Evolutionary conservation across 2,329 filamentous ascomycete genomes (phyloP).

Genomic region (Pseudomassariella vexata): DNA sequence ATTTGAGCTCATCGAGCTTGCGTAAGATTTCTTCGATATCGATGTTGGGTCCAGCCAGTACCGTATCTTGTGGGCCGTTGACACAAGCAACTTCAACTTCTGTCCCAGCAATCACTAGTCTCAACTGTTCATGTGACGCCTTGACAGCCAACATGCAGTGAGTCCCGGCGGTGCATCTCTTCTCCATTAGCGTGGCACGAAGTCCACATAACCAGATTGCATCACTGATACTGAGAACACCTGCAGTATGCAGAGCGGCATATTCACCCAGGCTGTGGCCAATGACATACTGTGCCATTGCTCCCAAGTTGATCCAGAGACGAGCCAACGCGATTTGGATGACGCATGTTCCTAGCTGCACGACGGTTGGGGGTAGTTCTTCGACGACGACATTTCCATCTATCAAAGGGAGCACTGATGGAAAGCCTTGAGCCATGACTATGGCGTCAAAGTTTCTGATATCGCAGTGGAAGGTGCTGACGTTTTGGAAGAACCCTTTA

Average conservation of each 20-base stretch:
- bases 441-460: slow-evolving; percentile 49
- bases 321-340: slow-evolving; percentile 30
- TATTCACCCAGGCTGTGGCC: slow-evolving; percentile 54
- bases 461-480: slow-evolving; percentile 22
- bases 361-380: slow-evolving; percentile 14
- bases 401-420: slow-evolving; percentile 43
- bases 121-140: slow-evolving; percentile 18
- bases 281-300: slow-evolving; percentile 33
- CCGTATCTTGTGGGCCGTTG: slow-evolving; percentile 36
- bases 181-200: slow-evolving; percentile 47
- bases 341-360: slow-evolving; percentile 26
- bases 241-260: slow-evolving; percentile 52
- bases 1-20: no score
- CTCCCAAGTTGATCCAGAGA: slow-evolving; percentile 30
- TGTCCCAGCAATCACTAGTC: no score
- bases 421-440: slow-evolving; percentile 37
- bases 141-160: slow-evolving; percentile 56
- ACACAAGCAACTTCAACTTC: neutral
- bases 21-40: no score
- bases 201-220: slow-evolving; percentile 53
- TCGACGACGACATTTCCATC: slow-evolving; percentile 30
- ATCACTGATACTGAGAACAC: slow-evolving; percentile 51
- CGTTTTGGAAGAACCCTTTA: slow-evolving; percentile 6
- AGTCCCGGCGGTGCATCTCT: slow-evolving; percentile 44
- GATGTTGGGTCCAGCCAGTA: no score